Evolutionary conservation across 768 basidiomycete species (phyloP).

Genomic region (Auriscalpium vulgare): DNA sequence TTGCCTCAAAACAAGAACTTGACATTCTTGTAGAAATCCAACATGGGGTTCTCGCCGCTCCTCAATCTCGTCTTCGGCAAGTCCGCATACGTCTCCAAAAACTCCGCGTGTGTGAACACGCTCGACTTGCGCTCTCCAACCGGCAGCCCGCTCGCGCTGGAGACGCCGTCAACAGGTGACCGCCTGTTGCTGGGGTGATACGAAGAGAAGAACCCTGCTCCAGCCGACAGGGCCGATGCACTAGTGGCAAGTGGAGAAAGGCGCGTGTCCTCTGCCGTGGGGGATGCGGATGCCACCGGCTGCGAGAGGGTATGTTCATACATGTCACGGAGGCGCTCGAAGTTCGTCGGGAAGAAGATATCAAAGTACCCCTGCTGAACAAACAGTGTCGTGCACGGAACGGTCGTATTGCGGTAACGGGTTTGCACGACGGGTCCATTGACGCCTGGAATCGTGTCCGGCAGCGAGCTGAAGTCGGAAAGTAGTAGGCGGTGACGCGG

Average conservation of each 20-base stretch:
- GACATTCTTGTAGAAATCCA: constrained; percentile 89
- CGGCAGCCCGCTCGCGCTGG: constrained; percentile 68
- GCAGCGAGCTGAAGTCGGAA: constrained; percentile 85
- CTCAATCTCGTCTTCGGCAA: constrained; percentile 57
- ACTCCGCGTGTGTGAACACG: constrained; percentile 85
- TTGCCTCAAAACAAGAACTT: constrained; percentile 72
- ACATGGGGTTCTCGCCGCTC: constrained; percentile 84
- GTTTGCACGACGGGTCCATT: constrained; percentile 95
- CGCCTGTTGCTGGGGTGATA: constrained; percentile 49
- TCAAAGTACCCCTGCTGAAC: constrained; percentile 97
- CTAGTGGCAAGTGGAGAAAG: constrained; percentile 45
- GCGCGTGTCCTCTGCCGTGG: constrained; percentile 25
- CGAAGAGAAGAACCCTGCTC: constrained; percentile 67
- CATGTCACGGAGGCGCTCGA: constrained; percentile 78
- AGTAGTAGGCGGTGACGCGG: constrained; percentile 91
- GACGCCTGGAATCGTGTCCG: constrained; percentile 71
- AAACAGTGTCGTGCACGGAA: constrained; percentile 84
- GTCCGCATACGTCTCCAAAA: constrained; percentile 80
- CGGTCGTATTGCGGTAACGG: constrained; percentile 72
- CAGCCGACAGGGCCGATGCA: constrained; percentile 43
- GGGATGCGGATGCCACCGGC: constrained; percentile 25
- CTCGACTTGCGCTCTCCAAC: constrained; percentile 74
- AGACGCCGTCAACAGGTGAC: constrained; percentile 58
- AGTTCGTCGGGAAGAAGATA: constrained; percentile 96
- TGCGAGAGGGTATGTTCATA: constrained; percentile 77